These are phyloP conservation scores for Pseudopyrenochaeta lycopersici DNA, from an alignment of 2,329 filamentous ascomycete genomes.

Conservation along the genomic window DNA sequence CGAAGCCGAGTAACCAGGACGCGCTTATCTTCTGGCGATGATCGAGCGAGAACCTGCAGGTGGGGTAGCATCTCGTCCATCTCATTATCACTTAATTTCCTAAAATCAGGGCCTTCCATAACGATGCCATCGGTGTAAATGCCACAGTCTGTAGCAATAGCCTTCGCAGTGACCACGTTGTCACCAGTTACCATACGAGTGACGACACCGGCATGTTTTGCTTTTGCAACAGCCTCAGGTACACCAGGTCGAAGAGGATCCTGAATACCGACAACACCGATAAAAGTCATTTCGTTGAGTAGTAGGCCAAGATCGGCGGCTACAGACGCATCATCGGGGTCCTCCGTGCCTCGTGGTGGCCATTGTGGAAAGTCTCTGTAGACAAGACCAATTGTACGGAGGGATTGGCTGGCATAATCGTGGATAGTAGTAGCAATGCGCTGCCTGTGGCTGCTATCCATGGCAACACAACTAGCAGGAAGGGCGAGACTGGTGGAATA, in stretches of 20 bases:
- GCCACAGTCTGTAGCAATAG: constrained; percentile 80
- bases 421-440: constrained; percentile 61
- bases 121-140: constrained; percentile 74
- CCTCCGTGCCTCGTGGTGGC: constrained; percentile 69
- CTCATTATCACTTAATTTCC: constrained; percentile 70
- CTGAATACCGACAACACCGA: constrained; percentile 80
- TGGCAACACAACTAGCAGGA: constrained; percentile 46
- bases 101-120: constrained; percentile 80
- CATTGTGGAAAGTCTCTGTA: constrained; percentile 85
- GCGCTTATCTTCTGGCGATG: constrained; percentile 74
- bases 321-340: constrained; percentile 67
- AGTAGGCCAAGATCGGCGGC: constrained; percentile 70
- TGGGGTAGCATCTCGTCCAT: constrained; percentile 66
- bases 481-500: constrained; percentile 56
- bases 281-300: constrained; percentile 75
- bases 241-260: constrained; percentile 80
- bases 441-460: constrained; percentile 65
- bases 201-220: constrained; percentile 77
- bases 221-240: constrained; percentile 73
- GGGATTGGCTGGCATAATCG: constrained; percentile 78
- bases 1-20: constrained; percentile 70
- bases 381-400: constrained; percentile 83
- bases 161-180: constrained; percentile 78
- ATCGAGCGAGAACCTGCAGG: constrained; percentile 73
- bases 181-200: constrained; percentile 90